Evolutionary conservation across 2,329 filamentous ascomycete species (phyloP).

Genomic region (Botrytis tulipae): DNA sequence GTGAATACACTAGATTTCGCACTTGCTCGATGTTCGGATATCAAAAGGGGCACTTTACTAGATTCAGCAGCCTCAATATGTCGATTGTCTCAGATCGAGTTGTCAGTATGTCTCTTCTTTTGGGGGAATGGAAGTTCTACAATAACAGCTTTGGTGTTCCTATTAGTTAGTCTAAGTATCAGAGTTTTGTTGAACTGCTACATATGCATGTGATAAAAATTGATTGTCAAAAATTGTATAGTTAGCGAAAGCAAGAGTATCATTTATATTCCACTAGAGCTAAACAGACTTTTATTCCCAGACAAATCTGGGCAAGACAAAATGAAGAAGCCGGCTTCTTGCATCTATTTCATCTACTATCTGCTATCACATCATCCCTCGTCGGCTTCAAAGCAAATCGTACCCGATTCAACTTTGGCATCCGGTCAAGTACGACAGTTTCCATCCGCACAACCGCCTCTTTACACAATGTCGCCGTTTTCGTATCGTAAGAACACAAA

Average conservation of each 20-base stretch:
- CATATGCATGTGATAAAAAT: background rate
- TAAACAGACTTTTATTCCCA: background rate
- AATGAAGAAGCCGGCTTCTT: background rate
- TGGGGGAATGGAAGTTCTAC: background rate
- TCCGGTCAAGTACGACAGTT: constrained; percentile 22
- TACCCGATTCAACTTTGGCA: constrained; percentile 22
- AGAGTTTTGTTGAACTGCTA: background rate
- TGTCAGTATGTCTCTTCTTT: background rate
- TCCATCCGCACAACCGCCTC: constrained; percentile 29
- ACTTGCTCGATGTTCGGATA: background rate
- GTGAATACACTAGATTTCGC: too few species aligned
- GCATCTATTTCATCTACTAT: background rate
- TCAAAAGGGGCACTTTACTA: background rate
- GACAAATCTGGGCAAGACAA: background rate
- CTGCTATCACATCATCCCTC: background rate
- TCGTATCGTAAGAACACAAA: constrained; percentile 32
- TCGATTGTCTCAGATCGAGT: background rate
- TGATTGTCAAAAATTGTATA: background rate
- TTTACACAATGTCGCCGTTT: constrained; percentile 23
- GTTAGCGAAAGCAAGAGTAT: background rate
- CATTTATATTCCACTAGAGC: background rate
- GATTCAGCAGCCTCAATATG: background rate
- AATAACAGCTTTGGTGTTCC: background rate
- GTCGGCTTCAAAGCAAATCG: constrained; percentile 12
- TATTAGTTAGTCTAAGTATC: background rate